Conservation (phyloP, 2,329 filamentous ascomycete species). For the Geosmithia morbida region DNA sequence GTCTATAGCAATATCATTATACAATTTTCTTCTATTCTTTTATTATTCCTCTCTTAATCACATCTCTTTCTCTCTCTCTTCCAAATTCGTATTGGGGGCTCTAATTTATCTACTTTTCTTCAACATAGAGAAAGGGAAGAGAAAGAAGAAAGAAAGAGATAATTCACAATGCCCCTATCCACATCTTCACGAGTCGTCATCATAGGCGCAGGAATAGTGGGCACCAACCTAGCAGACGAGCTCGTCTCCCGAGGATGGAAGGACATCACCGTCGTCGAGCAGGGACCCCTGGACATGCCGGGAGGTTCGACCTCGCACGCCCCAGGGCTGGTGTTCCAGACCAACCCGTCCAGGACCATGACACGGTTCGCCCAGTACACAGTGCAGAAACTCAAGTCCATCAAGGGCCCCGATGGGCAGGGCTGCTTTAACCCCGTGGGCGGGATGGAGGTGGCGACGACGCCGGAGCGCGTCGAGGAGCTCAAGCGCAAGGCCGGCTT, state of each 20-base stretch:
- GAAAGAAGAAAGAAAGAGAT: too few species aligned
- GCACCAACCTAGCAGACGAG: slow-evolving; percentile 49
- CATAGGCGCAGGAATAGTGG: slow-evolving; percentile 50
- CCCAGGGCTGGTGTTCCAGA: slow-evolving; percentile 50
- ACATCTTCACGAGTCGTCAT: slow-evolving; percentile 28
- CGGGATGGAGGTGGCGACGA: slow-evolving; percentile 48
- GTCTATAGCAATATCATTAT: too few species aligned
- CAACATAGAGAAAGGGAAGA: too few species aligned
- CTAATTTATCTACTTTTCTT: too few species aligned
- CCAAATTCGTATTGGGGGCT: too few species aligned
- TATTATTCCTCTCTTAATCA: too few species aligned
- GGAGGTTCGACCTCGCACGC: slow-evolving; percentile 53
- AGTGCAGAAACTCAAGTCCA: slow-evolving; percentile 40
- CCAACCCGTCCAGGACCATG: slow-evolving; percentile 42
- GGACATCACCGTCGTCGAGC: slow-evolving; percentile 49
- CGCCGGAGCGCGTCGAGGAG: slow-evolving; percentile 40
- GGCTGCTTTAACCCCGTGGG: slow-evolving; percentile 48
- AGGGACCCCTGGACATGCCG: slow-evolving; percentile 46
- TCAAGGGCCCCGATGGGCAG: slow-evolving; percentile 19
- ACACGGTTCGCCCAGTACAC: slow-evolving; percentile 46
- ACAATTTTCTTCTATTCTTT: too few species aligned
- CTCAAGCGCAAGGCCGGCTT: slow-evolving; percentile 49
- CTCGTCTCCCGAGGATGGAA: slow-evolving; percentile 46
- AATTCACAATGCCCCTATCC: not conserved
- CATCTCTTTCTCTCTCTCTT: too few species aligned